Base-by-base conservation (phyloP, 2,329 filamentous ascomycete genomes). In the Penicillium sp. region DNA sequence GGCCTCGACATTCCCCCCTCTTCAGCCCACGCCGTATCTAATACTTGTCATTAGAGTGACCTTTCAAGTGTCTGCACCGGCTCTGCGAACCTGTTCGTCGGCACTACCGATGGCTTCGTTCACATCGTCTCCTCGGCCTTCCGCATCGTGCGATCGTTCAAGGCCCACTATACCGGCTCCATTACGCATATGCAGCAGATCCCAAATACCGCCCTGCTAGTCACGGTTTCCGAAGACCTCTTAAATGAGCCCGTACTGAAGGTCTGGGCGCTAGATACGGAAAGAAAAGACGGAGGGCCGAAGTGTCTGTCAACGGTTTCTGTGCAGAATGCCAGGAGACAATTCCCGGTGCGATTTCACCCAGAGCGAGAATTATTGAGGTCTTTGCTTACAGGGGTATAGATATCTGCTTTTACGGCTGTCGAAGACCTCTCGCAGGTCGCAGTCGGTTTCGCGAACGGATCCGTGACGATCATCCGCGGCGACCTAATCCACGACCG, bases 261-360 rank as follows among this genome's bases (percentile, higher is more conserved):
- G 72, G 93, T 97, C n/a, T 99, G 94, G 94, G 93, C 91, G 19
- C 79, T 99, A 63, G 92, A 97, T 70, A 95, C 88, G 4, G 91
- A 96, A 62, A 97, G 94, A 81, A 97, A 95, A 81, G 95, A 90
- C 4, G 91, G 91, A 39, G 79, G 88, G 58, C 94, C 94, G 14
- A 90, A 87, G 36, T 97, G 94, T 70, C 81, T 96, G 61, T 96
- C 90, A 68, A 94, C 88, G 1, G 76, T 97, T 47, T 85, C 82
- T 19, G 88, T 99, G 61, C 89, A 91, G 70, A 97, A 97, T 76
- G 91, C 89, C 38, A 84, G 90, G 70, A 91, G 93, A 70, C 91
- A 89, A 64, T 97, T 97, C 73, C 94, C 94, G n/a, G 89, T 90
- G 72, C 64, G 83, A 53, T 10, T 30, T 16, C 19, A 23, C 5